Evolutionary conservation across 1,284 basidiomycete species (phyloP).

Genomic region (Melampsora larici-populina): DNA sequence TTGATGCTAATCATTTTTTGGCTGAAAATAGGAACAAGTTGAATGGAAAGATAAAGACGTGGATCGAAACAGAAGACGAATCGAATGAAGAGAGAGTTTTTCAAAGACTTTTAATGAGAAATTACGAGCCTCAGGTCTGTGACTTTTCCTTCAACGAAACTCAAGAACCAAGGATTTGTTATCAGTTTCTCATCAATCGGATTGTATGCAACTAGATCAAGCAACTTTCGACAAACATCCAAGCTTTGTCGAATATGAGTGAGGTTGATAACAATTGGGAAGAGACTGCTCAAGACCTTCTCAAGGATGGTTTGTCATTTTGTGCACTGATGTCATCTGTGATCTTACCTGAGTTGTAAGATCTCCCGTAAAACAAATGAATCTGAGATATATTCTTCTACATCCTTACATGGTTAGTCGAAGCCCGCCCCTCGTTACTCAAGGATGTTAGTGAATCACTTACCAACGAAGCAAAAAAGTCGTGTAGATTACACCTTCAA

Average conservation of each 20-base stretch:
- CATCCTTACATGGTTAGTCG: not conserved
- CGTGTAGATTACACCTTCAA: not conserved
- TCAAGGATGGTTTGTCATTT: not conserved
- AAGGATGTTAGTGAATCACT: not conserved
- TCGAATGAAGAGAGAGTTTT: not conserved
- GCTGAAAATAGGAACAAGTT: not conserved
- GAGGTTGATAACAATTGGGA: not conserved
- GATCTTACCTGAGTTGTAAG: no score
- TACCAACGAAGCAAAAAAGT: not conserved
- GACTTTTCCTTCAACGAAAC: no score
- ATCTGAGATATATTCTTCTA: not conserved
- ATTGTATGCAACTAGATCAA: not conserved
- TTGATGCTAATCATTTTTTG: no score
- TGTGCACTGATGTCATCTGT: no score
- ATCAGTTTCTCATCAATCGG: not conserved
- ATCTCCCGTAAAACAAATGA: not conserved
- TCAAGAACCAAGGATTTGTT: not conserved
- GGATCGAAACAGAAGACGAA: not conserved
- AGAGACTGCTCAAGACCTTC: not conserved
- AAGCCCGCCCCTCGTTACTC: not conserved
- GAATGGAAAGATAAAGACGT: not conserved
- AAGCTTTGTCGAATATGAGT: not conserved
- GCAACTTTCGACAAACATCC: not conserved
- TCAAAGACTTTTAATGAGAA: not conserved
- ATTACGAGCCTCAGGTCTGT: not conserved